These are phyloP conservation scores for Porcisia hertigi DNA, from an alignment of 208 protist genomes.

Conservation along the genomic window DNA sequence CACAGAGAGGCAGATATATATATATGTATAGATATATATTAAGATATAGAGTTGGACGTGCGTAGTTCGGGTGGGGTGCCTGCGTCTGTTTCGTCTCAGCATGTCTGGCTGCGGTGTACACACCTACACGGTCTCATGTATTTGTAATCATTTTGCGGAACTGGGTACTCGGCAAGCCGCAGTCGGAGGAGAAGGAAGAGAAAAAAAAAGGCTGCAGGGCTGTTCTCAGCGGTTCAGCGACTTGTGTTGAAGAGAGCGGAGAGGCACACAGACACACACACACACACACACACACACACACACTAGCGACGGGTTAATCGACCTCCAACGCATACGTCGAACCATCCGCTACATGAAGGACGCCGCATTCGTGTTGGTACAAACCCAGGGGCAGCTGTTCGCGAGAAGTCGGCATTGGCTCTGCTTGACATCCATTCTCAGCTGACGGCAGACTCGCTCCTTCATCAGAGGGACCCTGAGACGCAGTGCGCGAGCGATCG, in stretches of 20 bases:
- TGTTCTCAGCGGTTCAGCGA: too few species aligned
- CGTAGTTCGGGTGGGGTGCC: background rate
- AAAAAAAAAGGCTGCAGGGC: background rate
- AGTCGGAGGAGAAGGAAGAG: background rate
- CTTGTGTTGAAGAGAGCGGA: background rate
- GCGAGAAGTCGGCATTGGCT: background rate
- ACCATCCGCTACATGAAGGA: conserved; percentile 41
- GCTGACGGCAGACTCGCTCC: background rate
- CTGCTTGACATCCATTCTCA: background rate
- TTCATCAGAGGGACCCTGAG: background rate
- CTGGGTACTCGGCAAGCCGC: too few species aligned
- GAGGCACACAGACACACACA: background rate
- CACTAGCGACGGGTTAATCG: background rate
- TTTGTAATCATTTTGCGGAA: background rate
- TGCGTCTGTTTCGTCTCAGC: background rate
- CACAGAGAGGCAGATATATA: too few species aligned
- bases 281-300: too few species aligned
- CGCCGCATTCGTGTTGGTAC: conserved; percentile 48
- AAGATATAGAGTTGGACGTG: too few species aligned
- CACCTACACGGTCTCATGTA: background rate
- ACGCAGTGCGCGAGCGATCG: background rate
- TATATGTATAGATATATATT: background rate
- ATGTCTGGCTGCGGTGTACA: background rate
- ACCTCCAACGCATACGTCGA: conserved; percentile 41
- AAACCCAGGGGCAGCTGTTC: conserved; percentile 7